Evolutionary conservation across 371 early-diverging fungal genomes (phyloP), one percentile per base, ranked within the genome.

Genomic region (Apophysomyces sp.): DNA sequence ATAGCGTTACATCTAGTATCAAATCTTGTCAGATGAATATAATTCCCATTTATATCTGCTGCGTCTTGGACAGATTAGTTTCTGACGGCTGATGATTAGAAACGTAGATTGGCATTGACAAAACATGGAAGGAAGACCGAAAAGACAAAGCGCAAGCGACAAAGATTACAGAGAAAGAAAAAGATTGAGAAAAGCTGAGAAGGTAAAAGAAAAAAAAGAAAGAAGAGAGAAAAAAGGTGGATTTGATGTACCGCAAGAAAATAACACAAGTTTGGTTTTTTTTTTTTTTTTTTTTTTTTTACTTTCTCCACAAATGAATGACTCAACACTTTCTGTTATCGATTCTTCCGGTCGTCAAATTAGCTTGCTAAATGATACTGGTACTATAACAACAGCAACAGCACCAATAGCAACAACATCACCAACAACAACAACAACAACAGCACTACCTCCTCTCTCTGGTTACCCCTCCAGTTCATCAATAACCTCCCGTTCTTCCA

Each of bases 321-420:
- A 61, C 29, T 34, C 59, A 5, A 31, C 66, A 6, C 37, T 68
- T 6, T 68, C 69, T 7, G 56, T 64, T 44, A 59, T 64, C 3
- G 65, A 68, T 40, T 60, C 65, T 31, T 64, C 65, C 6, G 69
- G 69, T 24, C 63, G 69, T 24, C 69, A 68, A 61, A 58, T 68
- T 44, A 68, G 65, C 30, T 52, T 68, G 11, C 44, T 68, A 2
- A 68, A 68, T 31, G 65, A 66, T 26, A 60, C 26, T 18, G 28
- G 52, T 40, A 30, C 56, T 32, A 55, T 31, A 30, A 18, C 61
- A 13, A 31, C 58, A 6, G 41, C 36, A 8, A 36, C 55, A 21
- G 34, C 56, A 52, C 6, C 39, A 26, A 31, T 34, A 59, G 26
- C 28, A 61, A 54, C 52, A 44, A 53, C 11, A 21, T 15, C 39